Evolutionary conservation across 2,329 filamentous ascomycete genomes (phyloP), one percentile per base, ranked within the genome.

Genomic region (Meredithiella fracta): DNA sequence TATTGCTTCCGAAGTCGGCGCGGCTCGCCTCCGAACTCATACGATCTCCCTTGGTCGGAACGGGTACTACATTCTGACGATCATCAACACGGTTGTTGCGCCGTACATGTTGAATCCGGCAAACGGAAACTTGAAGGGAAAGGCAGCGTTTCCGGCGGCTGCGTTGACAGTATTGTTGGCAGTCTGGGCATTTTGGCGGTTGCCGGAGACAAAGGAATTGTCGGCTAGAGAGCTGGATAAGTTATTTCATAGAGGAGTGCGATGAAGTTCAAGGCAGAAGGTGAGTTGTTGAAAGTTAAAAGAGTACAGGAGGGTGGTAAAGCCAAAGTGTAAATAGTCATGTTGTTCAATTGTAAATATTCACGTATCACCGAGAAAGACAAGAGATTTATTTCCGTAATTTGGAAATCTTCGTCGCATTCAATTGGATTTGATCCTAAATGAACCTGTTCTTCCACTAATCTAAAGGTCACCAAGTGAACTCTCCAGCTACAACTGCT

Each of bases 1-100:
- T 11, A 62, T 72, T 23, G 68, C 71, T 3, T 63, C 70, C 11
- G 71, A 73, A 62, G 64, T 71, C 8, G 68, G 68, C 2, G 70
- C 69, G 3, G 71, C 69, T 9, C 68, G 70, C 47, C 64, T 73
- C 7, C 64, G 70, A 15, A 69, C 68, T 0, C 68, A 72, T 59
- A 72, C 70, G 0, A 65, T 73, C 17, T 69, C 71, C 22, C 62
- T 74, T 17, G 71, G 69, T 1, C 66, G 72, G 51, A 70, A 68
- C 60, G 55, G 64, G 0, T 65, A 67, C 34, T 63, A 58, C 17
- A 54, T 65, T 9, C 34, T 62, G 2, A 60, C 63, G 3, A 67
- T 68, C 1, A 38, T 64, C 37, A 66, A 65, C 25, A 64, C 61
- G 0, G 62, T 66, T 0, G 62, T 65, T 0, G 66, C 64, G 1